These are phyloP conservation scores for Crinitomyces ghanaensis DNA, from an alignment of 805 yeast species.

Conservation along the genomic window DNA sequence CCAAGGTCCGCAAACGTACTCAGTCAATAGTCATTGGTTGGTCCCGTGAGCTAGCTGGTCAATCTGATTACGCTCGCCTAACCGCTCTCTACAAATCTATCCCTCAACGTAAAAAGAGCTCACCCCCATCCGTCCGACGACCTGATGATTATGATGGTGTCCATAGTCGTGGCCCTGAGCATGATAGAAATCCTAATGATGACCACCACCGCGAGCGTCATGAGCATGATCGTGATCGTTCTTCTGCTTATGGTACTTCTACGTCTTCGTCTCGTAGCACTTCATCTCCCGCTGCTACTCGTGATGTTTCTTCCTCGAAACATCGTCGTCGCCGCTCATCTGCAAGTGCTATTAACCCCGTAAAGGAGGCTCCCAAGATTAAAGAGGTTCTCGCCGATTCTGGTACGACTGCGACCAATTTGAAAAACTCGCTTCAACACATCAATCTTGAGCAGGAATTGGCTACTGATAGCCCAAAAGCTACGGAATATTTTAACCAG, in stretches of 20 bases:
- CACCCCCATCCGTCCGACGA: constrained; percentile 10
- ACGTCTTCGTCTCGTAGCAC: too few relatives aligned
- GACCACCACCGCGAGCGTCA: too few relatives aligned
- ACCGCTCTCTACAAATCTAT: constrained; percentile 35
- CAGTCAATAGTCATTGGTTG: constrained; percentile 50
- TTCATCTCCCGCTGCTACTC: background rate
- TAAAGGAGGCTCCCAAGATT: constrained; percentile 64
- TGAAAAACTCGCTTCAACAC: constrained; percentile 45
- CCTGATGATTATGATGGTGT: constrained; percentile 12
- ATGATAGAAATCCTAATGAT: too few relatives aligned
- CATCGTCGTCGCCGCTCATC: background rate
- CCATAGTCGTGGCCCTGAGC: constrained; percentile 2
- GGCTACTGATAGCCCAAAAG: constrained; percentile 53
- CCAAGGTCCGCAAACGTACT: constrained; percentile 37
- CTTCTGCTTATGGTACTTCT: too few relatives aligned
- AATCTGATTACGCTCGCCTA: constrained; percentile 38
- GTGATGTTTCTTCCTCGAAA: background rate
- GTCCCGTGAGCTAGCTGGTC: constrained; percentile 45
- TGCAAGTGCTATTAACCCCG: constrained; percentile 2
- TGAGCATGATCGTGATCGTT: too few relatives aligned
- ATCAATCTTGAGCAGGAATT: constrained; percentile 34
- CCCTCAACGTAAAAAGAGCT: constrained; percentile 27
- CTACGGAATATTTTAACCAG: constrained; percentile 57
- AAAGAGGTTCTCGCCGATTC: constrained; percentile 60
- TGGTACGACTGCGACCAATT: constrained; percentile 57